Conservation (phyloP, 352 stramenopile species). For the Thalassiosira oceanica region DNA sequence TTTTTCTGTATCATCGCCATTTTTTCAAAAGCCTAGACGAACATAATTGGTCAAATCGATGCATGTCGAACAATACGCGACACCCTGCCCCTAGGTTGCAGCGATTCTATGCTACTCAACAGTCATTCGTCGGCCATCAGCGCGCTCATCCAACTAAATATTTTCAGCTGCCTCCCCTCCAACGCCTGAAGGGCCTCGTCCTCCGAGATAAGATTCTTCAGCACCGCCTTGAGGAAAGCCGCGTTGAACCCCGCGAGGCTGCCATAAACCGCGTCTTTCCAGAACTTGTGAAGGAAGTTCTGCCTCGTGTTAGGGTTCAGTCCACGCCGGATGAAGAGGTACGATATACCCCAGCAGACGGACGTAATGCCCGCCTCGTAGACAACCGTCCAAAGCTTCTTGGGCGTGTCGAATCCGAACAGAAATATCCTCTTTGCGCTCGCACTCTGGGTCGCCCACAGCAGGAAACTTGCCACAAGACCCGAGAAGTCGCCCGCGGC, state of each 20-base stretch:
- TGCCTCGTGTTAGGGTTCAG: slow-evolving; percentile 78
- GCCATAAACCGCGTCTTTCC: slow-evolving; percentile 82
- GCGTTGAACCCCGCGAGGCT: slow-evolving; percentile 82
- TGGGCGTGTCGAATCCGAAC: slow-evolving; percentile 77
- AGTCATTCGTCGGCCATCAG: slow-evolving; percentile 33
- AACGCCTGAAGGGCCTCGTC: slow-evolving; percentile 40
- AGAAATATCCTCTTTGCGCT: slow-evolving; percentile 75
- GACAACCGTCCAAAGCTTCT: slow-evolving; percentile 77
- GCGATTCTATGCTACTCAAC: no score
- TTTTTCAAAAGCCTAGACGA: no score
- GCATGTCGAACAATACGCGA: no score
- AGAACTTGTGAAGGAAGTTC: slow-evolving; percentile 79
- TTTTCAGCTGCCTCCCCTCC: slow-evolving; percentile 37
- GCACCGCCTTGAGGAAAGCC: slow-evolving; percentile 78
- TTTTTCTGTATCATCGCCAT: no score
- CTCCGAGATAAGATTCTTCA: slow-evolving; percentile 81
- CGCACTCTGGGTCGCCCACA: slow-evolving; percentile 69
- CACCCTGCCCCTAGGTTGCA: no score
- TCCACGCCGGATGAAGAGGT: slow-evolving; percentile 76
- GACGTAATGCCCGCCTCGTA: slow-evolving; percentile 75
- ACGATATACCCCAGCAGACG: slow-evolving; percentile 77
- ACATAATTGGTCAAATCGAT: no score
- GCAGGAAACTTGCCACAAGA: slow-evolving; percentile 69
- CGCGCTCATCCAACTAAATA: slow-evolving; percentile 42
- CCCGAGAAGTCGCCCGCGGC: slow-evolving; percentile 73